Conservation (phyloP, 208 protist species). For the Wallacemonas rigidus region DNA sequence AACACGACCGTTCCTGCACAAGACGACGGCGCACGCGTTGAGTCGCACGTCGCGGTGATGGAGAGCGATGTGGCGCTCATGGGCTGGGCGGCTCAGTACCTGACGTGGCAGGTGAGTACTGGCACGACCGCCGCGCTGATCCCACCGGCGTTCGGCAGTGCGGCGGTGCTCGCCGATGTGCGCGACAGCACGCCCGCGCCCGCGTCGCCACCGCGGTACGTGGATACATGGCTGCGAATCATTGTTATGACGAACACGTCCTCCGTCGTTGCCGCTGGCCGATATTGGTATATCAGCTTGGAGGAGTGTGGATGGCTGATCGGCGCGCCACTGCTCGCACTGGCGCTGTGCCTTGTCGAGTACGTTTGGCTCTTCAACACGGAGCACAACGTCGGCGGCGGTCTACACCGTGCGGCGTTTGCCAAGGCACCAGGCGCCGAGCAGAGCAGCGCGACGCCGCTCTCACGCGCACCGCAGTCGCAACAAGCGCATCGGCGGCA, state of each 20-base stretch:
- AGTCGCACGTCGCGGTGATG: constrained; percentile 6
- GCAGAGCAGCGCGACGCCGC: not conserved
- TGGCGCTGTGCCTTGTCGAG: constrained; percentile 22
- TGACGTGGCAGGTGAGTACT: constrained; percentile 23
- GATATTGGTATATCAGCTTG: constrained; percentile 26
- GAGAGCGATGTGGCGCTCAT: constrained; percentile 25
- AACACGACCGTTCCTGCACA: not conserved
- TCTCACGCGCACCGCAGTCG: not conserved
- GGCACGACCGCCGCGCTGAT: constrained; percentile 2
- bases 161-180: constrained; percentile 16
- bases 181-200: constrained; percentile 16
- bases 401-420: not conserved
- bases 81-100: constrained; percentile 39
- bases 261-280: constrained; percentile 7
- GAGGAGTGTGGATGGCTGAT: constrained; percentile 33
- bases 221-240: constrained; percentile 14
- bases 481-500: not conserved
- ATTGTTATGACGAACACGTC: not conserved
- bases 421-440: not conserved
- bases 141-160: not conserved
- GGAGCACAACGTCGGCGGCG: constrained; percentile 20
- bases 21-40: not conserved
- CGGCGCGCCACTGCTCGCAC: constrained; percentile 19
- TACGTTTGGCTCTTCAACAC: constrained; percentile 28
- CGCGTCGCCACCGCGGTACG: constrained; percentile 6